Conservation (phyloP, 768 basidiomycete genomes). For the Mycena indigotica region DNA sequence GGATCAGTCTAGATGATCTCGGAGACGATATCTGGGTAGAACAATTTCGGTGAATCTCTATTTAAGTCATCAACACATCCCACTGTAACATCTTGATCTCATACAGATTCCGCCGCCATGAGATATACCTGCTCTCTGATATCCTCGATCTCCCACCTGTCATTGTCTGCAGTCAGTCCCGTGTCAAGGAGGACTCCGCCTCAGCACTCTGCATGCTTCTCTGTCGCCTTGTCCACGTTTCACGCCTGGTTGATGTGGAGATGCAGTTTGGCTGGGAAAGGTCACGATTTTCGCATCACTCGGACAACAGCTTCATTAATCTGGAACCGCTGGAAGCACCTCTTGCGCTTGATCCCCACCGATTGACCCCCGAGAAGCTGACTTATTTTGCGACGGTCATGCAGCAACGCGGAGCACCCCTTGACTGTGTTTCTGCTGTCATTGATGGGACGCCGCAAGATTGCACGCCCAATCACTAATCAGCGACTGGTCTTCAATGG, state of each 20-base stretch:
- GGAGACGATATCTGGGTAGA: no score
- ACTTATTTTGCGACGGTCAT: not conserved
- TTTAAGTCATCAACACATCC: no score
- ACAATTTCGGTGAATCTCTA: no score
- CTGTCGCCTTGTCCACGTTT: slow-evolving; percentile 4
- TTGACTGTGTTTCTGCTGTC: slow-evolving; percentile 12
- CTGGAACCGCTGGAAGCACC: slow-evolving; percentile 11
- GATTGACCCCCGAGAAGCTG: slow-evolving; percentile 6
- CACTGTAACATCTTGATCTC: no score
- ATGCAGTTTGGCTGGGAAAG: slow-evolving; percentile 23
- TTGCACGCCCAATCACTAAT: slow-evolving; percentile 3
- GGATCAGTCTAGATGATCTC: no score
- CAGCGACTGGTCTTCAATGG: slow-evolving; percentile 23
- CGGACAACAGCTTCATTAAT: slow-evolving; percentile 10
- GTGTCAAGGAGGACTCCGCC: slow-evolving; percentile 6
- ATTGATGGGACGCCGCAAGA: slow-evolving; percentile 18
- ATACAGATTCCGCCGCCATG: no score
- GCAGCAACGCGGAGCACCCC: slow-evolving; percentile 8
- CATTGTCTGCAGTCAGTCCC: slow-evolving; percentile 2
- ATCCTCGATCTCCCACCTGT: slow-evolving; percentile 8
- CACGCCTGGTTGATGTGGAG: slow-evolving; percentile 13
- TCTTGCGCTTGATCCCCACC: slow-evolving; percentile 3
- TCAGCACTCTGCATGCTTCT: slow-evolving; percentile 21
- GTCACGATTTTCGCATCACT: slow-evolving; percentile 20
- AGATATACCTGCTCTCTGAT: no score